Evolutionary conservation across 371 early-diverging fungal genomes (phyloP), one percentile per base, ranked within the genome.

Genomic region (Lichtheimia ramosa): DNA sequence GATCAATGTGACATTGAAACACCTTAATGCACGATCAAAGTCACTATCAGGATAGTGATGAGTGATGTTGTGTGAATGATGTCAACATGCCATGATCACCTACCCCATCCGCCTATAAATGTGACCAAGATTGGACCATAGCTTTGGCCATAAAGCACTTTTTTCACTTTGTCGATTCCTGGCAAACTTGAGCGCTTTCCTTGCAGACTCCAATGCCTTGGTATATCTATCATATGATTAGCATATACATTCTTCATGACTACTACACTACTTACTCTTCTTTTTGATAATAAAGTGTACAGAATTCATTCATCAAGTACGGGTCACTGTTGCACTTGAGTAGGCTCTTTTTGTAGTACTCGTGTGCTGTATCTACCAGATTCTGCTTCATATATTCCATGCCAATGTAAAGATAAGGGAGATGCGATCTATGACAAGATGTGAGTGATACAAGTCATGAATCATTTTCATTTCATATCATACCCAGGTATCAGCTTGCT

Each of bases 91-190:
- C 34, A 34, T 34, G 10, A 34, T 34, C 34, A 34, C 1, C 18
- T 43, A 55, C 56, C 56, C 41, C 43, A 55, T 43, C n/a, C 43
- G n/a, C 12, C 89, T 79, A 63, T 85, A 86, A 2, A 84, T 72
- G 60, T 91, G 89, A 0, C 87, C 94, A 25, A 92, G 63, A 56
- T 92, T 92, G 58, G 72, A 77, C 83, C 86, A 89, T 0, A 83
- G 70, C 0, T 78, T 77, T 54, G 83, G 83, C 87, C 88, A 90
- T 25, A 82, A 65, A 6, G 53, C 25, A 8, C 69, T 68, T 40
- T 63, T 58, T 13, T 70, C 64, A 16, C 63, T 67, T 28, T 81
- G 79, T 5, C 73, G 69, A 1, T 73, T 65, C 13, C 83, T 73
- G 1, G 84, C 75, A 2, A 84, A 57, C 54, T 69, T 55, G 7